These are phyloP conservation scores for Oryza officinalis DNA, from an alignment of 176 grass and related monocot species.

Conservation along the genomic window DNA sequence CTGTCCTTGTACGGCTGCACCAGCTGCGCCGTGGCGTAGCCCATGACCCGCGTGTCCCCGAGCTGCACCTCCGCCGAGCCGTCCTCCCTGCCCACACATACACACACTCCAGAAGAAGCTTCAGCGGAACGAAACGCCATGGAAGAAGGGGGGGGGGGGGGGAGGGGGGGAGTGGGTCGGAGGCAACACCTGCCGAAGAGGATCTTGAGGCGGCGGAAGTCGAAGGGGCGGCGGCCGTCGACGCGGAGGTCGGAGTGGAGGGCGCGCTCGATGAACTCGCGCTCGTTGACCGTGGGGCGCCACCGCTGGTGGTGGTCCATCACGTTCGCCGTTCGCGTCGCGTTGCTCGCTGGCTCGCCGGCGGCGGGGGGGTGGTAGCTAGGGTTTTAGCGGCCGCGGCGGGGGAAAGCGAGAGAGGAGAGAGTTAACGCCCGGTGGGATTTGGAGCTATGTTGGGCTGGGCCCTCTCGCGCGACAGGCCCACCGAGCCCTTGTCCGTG, in stretches of 20 bases:
- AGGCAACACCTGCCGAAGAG: constrained; percentile 69
- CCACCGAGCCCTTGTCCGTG: too few relatives aligned
- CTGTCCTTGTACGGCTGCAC: constrained; percentile 87
- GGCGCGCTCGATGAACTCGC: constrained; percentile 68
- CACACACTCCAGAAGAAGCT: neutral
- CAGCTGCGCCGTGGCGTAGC: constrained; percentile 78
- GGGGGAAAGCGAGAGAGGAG: neutral
- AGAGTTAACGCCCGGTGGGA: neutral
- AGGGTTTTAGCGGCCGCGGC: constrained; percentile 42
- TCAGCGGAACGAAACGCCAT: neutral
- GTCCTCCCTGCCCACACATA: constrained; percentile 56
- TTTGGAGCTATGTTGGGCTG: neutral
- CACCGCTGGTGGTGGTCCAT: constrained; percentile 86
- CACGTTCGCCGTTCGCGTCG: neutral
- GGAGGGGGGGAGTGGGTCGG: neutral
- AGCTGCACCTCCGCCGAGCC: constrained; percentile 84
- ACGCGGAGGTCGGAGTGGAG: constrained; percentile 74
- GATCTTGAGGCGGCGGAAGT: constrained; percentile 77
- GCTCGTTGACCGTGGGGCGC: constrained; percentile 82
- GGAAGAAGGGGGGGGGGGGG: neutral
- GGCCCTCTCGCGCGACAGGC: too few relatives aligned
- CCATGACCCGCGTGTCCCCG: constrained; percentile 87
- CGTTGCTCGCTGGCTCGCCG: neutral
- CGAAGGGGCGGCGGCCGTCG: constrained; percentile 85
- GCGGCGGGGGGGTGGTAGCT: constrained; percentile 19